Conservation (phyloP, 306 rosid species). For the Sindora glabra region DNA sequence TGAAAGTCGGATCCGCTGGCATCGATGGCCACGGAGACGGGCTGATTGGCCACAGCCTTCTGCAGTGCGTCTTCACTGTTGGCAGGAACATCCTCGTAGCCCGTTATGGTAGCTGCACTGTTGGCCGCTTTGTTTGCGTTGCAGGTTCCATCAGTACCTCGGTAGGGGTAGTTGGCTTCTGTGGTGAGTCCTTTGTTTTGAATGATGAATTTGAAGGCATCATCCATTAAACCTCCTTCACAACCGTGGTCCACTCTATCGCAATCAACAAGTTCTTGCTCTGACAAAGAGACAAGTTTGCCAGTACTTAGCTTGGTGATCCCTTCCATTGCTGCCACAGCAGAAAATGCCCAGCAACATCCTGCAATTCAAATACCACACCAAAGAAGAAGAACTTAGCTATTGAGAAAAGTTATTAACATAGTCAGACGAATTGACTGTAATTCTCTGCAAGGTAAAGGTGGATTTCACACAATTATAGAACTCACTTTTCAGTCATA, state of each 20-base stretch:
- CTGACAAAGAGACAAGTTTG: slow-evolving; percentile 23
- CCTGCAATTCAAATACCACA: slow-evolving; percentile 35
- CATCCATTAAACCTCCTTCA: slow-evolving; percentile 26
- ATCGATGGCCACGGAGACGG: slow-evolving; percentile 38
- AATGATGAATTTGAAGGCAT: slow-evolving; percentile 40
- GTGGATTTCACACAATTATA: too few species aligned
- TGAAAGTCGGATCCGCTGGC: slow-evolving; percentile 29
- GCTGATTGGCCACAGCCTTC: slow-evolving; percentile 30
- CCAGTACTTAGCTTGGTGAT: too few species aligned
- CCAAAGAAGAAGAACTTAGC: slow-evolving; percentile 27
- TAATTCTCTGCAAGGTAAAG: too few species aligned
- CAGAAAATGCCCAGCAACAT: too few species aligned
- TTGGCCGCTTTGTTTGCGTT: slow-evolving; percentile 2
- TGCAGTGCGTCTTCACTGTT: slow-evolving; percentile 24
- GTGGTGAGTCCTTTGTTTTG: slow-evolving; percentile 25
- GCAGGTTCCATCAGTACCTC: slow-evolving; percentile 21
- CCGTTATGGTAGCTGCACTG: slow-evolving; percentile 13
- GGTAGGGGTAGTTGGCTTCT: slow-evolving; percentile 27
- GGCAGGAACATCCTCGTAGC: slow-evolving; percentile 28
- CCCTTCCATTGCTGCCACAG: too few species aligned
- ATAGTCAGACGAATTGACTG: too few species aligned
- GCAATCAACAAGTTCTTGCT: slow-evolving; percentile 46
- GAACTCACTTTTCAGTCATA: too few species aligned
- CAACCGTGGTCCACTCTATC: slow-evolving; percentile 41
- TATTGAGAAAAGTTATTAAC: not conserved